phyloP scores from a whole-genome alignment of 2,329 filamentous ascomycete genomes.

The Paradendryphiella salina region DNA sequence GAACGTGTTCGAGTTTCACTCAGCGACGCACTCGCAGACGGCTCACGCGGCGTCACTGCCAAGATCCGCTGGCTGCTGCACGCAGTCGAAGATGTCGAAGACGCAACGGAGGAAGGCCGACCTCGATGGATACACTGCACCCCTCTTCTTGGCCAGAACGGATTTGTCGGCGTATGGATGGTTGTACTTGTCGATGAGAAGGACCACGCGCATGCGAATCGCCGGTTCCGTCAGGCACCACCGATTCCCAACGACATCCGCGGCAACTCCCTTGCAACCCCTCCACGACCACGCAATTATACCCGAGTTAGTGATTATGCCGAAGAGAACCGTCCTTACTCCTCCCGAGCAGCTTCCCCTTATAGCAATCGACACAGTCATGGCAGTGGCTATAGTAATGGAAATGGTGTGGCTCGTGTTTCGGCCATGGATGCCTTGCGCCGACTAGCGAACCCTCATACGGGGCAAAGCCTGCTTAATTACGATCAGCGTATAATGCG shows the following conservation, averaged over 20 bases:
- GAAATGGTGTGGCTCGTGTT: conserved; percentile 9
- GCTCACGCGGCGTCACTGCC: conserved; percentile 68
- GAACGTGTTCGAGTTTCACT: conserved; percentile 58
- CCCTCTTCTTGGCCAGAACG: conserved; percentile 67
- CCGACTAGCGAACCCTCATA: conserved; percentile 13
- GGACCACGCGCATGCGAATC: conserved; percentile 24
- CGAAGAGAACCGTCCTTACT: conserved; percentile 6
- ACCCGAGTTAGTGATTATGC: conserved; percentile 15
- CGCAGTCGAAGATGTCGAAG: conserved; percentile 42
- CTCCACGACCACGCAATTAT: not conserved
- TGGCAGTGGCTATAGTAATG: not conserved
- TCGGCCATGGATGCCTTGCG: conserved; percentile 12
- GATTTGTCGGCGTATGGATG: conserved; percentile 77
- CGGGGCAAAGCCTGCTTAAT: not conserved
- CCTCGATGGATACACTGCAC: conserved; percentile 78
- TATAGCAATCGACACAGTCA: conserved; percentile 1
- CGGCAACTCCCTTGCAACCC: conserved; percentile 6
- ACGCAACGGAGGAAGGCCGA: conserved; percentile 60
- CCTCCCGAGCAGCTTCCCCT: conserved; percentile 1
- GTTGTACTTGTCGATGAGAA: conserved; percentile 68
- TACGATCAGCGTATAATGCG: conserved; percentile 17
- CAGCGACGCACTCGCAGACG: conserved; percentile 64
- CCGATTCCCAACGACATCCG: conserved; percentile 36
- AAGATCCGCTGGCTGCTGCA: conserved; percentile 69
- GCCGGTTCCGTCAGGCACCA: conserved; percentile 39